Conservation (phyloP, 345 rosid species). For the Anastatica hierochuntica region DNA sequence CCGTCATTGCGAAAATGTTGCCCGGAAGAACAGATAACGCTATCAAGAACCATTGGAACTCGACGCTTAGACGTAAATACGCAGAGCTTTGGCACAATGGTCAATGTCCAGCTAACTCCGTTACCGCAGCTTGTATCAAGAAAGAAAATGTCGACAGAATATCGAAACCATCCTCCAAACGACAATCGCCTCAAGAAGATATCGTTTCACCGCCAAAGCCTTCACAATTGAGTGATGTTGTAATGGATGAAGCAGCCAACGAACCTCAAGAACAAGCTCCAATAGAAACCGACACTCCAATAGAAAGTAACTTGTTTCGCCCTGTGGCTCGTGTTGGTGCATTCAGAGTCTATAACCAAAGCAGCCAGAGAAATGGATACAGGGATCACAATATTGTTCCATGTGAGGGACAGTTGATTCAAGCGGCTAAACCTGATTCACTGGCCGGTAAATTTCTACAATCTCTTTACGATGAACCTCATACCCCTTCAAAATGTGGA, state of each 20-base stretch:
- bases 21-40: slow-evolving; percentile 88
- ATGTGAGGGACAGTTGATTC: slow-evolving; percentile 43
- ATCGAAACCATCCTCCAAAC: slow-evolving; percentile 37
- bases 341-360: slow-evolving; percentile 49
- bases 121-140: slow-evolving; percentile 22
- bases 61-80: slow-evolving; percentile 57
- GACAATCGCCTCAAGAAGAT: slow-evolving; percentile 37
- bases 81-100: slow-evolving; percentile 26
- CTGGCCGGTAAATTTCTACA: slow-evolving; percentile 44
- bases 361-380: slow-evolving; percentile 25
- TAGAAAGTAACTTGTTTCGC: slow-evolving; percentile 21
- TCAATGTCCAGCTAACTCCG: slow-evolving; percentile 26
- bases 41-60: slow-evolving; percentile 93
- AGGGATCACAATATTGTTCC: slow-evolving; percentile 29
- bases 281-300: slow-evolving; percentile 1
- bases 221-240: slow-evolving; percentile 23
- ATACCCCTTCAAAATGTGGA: slow-evolving; percentile 57
- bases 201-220: slow-evolving; percentile 16
- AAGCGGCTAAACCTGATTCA: slow-evolving; percentile 38
- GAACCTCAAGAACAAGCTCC: slow-evolving; percentile 25
- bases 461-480: slow-evolving; percentile 40
- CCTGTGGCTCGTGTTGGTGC: slow-evolving; percentile 67
- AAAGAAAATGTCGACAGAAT: slow-evolving; percentile 18
- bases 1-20: slow-evolving; percentile 61
- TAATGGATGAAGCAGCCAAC: slow-evolving; percentile 23